phyloP scores from a whole-genome alignment of 2,329 filamentous ascomycete genomes.

The Hirsutella minnesotensis region DNA sequence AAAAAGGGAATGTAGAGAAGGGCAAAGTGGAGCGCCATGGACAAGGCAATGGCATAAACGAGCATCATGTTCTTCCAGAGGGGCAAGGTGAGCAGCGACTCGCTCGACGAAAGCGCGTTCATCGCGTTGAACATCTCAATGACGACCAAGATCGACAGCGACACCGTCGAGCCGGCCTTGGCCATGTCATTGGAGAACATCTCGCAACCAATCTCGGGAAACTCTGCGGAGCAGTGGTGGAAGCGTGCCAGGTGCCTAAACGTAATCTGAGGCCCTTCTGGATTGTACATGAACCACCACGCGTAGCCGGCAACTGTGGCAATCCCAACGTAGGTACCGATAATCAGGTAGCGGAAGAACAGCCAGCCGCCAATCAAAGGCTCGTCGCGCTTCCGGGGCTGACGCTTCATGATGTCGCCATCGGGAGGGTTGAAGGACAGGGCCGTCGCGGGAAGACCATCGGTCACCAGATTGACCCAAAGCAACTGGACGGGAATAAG shows the following conservation, averaged over 20 bases:
- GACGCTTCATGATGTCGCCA: conserved; percentile 91
- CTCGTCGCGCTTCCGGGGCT: conserved; percentile 86
- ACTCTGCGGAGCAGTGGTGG: conserved; percentile 79
- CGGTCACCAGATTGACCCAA: conserved; percentile 97
- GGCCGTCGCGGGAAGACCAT: conserved; percentile 90
- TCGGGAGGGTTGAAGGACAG: conserved; percentile 98
- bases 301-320: conserved; percentile 95
- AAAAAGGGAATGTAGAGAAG: conserved; percentile 87
- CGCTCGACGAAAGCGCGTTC: conserved; percentile 92
- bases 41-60: conserved; percentile 84
- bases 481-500: conserved; percentile 93
- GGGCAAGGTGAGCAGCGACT: conserved; percentile 83
- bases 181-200: conserved; percentile 85
- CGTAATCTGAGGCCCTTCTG: conserved; percentile 76
- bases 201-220: conserved; percentile 78
- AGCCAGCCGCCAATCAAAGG: conserved; percentile 88
- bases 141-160: conserved; percentile 81
- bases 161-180: conserved; percentile 85
- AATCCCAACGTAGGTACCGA: conserved; percentile 86
- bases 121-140: conserved; percentile 99
- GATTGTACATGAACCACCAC: conserved; percentile 99
- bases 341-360: conserved; percentile 94
- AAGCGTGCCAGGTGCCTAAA: conserved; percentile 88
- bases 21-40: conserved; percentile 90
- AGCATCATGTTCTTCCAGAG: conserved; percentile 99